Evolutionary conservation across 176 grass and related monocot genomes (phyloP), one percentile per base, ranked within the genome.

Genomic region (Triticum dicoccoides): DNA sequence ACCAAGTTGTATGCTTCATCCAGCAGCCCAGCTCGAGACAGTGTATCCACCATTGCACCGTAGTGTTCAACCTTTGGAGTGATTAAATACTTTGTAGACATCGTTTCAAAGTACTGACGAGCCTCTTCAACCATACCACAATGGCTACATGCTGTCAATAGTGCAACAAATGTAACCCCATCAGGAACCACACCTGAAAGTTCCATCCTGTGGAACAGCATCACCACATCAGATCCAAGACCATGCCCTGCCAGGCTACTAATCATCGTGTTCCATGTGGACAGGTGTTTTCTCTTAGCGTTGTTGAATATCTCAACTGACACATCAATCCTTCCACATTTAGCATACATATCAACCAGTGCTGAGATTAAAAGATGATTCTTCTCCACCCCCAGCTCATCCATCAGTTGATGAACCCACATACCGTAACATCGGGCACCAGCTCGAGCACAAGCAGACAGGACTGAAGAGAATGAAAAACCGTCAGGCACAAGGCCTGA

Each of bases 71-170:
- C 78, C 76, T 59, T 63, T 78, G 83, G 90, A 17, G 73, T 87
- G 49, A 95, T 90, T 33, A 58, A 80, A 80, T 95, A 92, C 34
- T 81, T 79, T n/a, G 71, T 21, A 81, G 29, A 84, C 90, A 95
- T 95, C 59, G 11, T 41, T 39, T 72, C 64, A 58, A 95, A 88
- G 73, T 88, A 89, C 21, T 68, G 63, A 9, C 56, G 86, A 74
- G 86, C 90, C 69, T 92, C 83, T 92, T 92, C 86, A 35, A 92
- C 69, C 88, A 95, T 88, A 24, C 93, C 88, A 65, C 88, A 92
- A 80, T 92, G 88, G 47, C 93, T 92, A 80, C 93, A 95, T 76
- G 90, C 90, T 88, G 93, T 90, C 76, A 95, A 78, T 23, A 95
- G 73, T 62, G 90, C 85, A 61, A 92, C 56, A n/a, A 95, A 95